phyloP scores from a whole-genome alignment of 78 protist species.

The Abeoforma whisleri region DNA sequence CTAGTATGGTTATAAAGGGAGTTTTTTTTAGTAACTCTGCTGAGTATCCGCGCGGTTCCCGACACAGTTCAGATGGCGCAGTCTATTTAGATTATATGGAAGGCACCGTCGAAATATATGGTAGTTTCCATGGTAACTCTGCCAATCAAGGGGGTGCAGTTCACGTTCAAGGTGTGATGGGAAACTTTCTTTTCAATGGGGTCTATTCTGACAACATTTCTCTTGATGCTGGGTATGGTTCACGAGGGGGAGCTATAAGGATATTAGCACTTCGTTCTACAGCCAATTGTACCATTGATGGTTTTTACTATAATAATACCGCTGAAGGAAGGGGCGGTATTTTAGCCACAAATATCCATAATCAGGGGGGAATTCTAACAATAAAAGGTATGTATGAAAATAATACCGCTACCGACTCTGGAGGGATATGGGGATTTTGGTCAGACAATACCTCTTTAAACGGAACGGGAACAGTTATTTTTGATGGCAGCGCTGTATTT shows the following conservation, averaged over 20 bases:
- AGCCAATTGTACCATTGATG: not conserved
- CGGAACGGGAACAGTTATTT: too few relatives aligned
- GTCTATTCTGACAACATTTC: not conserved
- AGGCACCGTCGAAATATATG: not conserved
- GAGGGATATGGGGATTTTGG: constrained; percentile 8
- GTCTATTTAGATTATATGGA: not conserved
- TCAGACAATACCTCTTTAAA: not conserved
- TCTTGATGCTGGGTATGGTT: constrained; percentile 4
- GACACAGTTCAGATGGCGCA: constrained; percentile 26
- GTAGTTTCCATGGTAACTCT: constrained; percentile 4
- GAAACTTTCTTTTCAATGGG: not conserved
- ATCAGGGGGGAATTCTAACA: not conserved
- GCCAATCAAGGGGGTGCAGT: constrained; percentile 41
- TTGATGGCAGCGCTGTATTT: too few relatives aligned
- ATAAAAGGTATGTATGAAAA: constrained; percentile 7
- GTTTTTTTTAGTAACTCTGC: not conserved
- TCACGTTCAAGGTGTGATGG: not conserved
- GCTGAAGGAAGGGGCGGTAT: constrained; percentile 27
- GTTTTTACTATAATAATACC: not conserved
- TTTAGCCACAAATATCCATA: constrained; percentile 21
- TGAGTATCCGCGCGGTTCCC: not conserved
- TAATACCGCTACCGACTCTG: constrained; percentile 6
- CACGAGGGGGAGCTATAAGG: constrained; percentile 27
- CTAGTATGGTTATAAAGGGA: not conserved
- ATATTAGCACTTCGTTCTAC: not conserved